Conservation (phyloP, 2,329 filamentous ascomycete genomes). For the Tothia fuscella region DNA sequence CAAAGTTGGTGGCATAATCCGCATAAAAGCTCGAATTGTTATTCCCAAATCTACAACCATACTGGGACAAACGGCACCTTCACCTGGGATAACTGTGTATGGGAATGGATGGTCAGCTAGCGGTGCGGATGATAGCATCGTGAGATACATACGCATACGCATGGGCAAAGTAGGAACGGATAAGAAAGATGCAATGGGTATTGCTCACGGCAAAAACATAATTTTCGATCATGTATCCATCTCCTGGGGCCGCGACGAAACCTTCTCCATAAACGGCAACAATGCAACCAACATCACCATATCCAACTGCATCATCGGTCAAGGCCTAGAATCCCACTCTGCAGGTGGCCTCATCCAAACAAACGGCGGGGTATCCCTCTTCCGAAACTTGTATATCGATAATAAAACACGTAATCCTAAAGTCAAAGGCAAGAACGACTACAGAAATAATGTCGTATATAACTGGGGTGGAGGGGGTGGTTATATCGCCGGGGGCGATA, state of each 20-base stretch:
- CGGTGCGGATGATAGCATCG: constrained; percentile 40
- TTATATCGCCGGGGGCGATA: constrained; percentile 41
- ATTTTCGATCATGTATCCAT: constrained; percentile 45
- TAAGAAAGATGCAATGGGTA: constrained; percentile 43
- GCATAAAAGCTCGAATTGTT: constrained; percentile 34
- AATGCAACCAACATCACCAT: constrained; percentile 37
- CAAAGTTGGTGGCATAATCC: constrained; percentile 38
- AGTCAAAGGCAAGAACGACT: constrained; percentile 45
- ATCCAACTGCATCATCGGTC: constrained; percentile 41
- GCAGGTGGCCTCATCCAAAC: constrained; percentile 42
- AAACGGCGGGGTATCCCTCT: constrained; percentile 37
- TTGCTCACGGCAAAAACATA: constrained; percentile 41
- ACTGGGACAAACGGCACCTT: constrained; percentile 38
- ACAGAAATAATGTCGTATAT: constrained; percentile 40
- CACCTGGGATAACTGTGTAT: constrained; percentile 36
- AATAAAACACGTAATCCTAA: constrained; percentile 47
- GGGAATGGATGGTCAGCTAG: constrained; percentile 43
- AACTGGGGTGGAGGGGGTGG: constrained; percentile 46
- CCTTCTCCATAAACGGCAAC: constrained; percentile 39
- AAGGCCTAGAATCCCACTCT: constrained; percentile 42
- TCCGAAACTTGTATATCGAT: constrained; percentile 45
- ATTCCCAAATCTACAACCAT: constrained; percentile 39
- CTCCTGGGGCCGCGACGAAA: constrained; percentile 45
- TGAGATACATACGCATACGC: constrained; percentile 43
- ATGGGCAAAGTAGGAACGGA: constrained; percentile 40